Percentiles rank a stretch among this genome's conserved stretches.
These are phyloP conservation scores for Hyaloscypha bicolor DNA, from an alignment of 495 filamentous ascomycete species.

Conservation along the genomic window DNA sequence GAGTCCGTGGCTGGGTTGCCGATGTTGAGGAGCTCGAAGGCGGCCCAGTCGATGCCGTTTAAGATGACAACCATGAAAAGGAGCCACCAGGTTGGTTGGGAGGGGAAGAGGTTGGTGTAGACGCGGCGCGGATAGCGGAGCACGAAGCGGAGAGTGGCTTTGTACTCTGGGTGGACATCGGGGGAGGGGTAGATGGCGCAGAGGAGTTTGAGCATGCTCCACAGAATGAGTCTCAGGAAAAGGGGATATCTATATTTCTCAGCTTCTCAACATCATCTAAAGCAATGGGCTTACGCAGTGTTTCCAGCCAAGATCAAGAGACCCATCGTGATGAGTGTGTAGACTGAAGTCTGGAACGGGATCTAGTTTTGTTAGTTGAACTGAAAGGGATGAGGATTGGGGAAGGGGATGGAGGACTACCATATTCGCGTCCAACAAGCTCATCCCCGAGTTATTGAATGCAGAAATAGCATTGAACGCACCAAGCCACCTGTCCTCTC, in stretches of 20 bases:
- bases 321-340: conserved; percentile 75
- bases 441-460: conserved; percentile 90
- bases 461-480: conserved; percentile 73
- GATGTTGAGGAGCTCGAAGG: conserved; percentile 79
- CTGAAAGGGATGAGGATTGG: too few relatives aligned
- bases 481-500: conserved; percentile 60
- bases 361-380: conserved; percentile 32
- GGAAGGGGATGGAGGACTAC: conserved; percentile 26
- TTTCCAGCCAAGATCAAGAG: conserved; percentile 84
- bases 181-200: conserved; percentile 47
- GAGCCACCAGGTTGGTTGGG: conserved; percentile 79
- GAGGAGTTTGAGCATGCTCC: conserved; percentile 47
- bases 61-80: conserved; percentile 69
- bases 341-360: conserved; percentile 64
- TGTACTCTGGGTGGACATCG: conserved; percentile 48
- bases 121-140: conserved; percentile 76
- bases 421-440: conserved; percentile 82
- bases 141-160: conserved; percentile 77
- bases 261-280: neutral
- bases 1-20: conserved; percentile 63
- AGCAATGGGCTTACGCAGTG: conserved; percentile 48
- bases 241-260: conserved; percentile 59
- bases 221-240: conserved; percentile 77
- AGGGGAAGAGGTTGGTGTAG: conserved; percentile 83
- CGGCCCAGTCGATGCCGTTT: conserved; percentile 80